Base-by-base conservation (phyloP, 2,329 filamentous ascomycete genomes). In the Hymenoscyphus infarciens region DNA sequence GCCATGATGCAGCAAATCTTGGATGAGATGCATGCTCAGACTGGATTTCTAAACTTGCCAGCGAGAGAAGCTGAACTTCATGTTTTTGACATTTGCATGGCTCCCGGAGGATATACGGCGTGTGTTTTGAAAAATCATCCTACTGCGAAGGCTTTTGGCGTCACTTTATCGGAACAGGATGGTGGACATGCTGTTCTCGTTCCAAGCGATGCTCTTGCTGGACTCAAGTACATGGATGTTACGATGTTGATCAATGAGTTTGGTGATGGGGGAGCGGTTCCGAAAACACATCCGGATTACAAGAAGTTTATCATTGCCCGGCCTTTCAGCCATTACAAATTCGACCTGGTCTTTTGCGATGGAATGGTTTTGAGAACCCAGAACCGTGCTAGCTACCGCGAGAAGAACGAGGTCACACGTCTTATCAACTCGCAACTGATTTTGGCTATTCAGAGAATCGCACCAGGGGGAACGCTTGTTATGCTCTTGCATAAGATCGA, bases 1-100 rank as follows among this genome's bases (percentile, higher is more conserved):
- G 59, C 62, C 0, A 71, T 82, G 71, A 83, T 82, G 80, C 66
- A 69, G 49, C 58, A 63, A 1, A 80, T 84, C 39, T 80, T 71
- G 1, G 16, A 70, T 1, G 76, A 82, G 57, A 69, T 84, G 25
- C 67, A 83, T 7, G 8, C 39, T 1, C n/a, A 45, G 5, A 67
- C 67, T 4, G 39, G 55, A 8, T 62, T 60, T 35, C 56, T 71
- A 19, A 57, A 25, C 25, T 52, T 56, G 1, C 25, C 45, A 11
- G 5, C 15, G 11, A 38, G 33, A 15, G 54, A 45, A 15, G 19
- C 22, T 11, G 25, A 63, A 7, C 52, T 68, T 5, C 66, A 66
- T 29, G 62, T 69, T 16, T 66, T 73, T 13, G 70, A 73, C 62
- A 64, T 73, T 13, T 73, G 72, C 54, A 70, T 68, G 68, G 68